Evolutionary conservation across 768 basidiomycete genomes (phyloP).

Genomic region (Vararia minispora): DNA sequence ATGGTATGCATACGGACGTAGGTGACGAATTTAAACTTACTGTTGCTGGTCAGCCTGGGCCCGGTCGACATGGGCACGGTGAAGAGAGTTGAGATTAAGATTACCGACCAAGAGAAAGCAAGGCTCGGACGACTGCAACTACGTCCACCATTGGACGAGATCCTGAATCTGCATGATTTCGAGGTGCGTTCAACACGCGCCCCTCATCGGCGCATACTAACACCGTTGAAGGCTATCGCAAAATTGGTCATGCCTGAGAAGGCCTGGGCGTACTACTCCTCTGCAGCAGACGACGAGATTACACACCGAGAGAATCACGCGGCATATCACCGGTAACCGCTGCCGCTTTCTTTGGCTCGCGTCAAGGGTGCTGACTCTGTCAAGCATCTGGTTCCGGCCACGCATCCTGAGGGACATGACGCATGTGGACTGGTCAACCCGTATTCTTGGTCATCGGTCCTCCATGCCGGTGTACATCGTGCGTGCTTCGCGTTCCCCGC

Average conservation of each 20-base stretch:
- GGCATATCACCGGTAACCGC: conserved; percentile 74
- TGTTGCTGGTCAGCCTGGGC: conserved; percentile 36
- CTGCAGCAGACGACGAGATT: conserved; percentile 94
- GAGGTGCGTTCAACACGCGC: conserved; percentile 40
- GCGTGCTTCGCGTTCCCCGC: conserved; percentile 10
- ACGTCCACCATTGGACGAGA: conserved; percentile 64
- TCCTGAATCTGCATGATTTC: conserved; percentile 90
- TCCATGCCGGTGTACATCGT: conserved; percentile 79
- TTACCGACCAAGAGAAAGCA: conserved; percentile 62
- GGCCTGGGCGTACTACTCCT: conserved; percentile 95
- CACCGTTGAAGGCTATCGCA: conserved; percentile 55
- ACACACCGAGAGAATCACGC: conserved; percentile 82
- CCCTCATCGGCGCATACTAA: not conserved
- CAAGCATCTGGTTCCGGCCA: conserved; percentile 24
- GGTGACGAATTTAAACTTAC: not conserved
- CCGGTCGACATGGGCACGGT: conserved; percentile 59
- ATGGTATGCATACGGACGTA: conserved; percentile 27
- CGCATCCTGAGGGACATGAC: conserved; percentile 64
- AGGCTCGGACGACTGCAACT: conserved; percentile 49
- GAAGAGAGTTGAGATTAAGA: conserved; percentile 45
- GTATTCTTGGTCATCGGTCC: conserved; percentile 64
- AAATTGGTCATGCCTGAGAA: conserved; percentile 71
- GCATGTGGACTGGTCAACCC: conserved; percentile 76
- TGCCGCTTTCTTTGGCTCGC: too few relatives aligned
- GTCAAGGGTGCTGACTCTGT: not conserved